Conservation (phyloP, 495 filamentous ascomycete species). For the Tuber indicum region DNA sequence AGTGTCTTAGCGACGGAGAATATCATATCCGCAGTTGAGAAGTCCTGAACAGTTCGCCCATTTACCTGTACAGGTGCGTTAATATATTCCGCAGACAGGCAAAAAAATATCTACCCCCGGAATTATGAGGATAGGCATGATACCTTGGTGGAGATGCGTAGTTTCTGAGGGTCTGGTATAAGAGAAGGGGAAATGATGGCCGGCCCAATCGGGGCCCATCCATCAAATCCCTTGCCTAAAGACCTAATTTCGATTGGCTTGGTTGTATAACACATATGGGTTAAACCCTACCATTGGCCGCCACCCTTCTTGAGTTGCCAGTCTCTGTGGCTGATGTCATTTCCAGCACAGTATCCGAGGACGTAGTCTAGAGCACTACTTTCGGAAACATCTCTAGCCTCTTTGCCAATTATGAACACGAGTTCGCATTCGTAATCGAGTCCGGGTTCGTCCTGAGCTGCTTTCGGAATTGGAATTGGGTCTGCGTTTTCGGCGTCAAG, state of each 20-base stretch:
- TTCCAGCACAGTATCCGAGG: constrained; percentile 71
- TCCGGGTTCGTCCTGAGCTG: constrained; percentile 51
- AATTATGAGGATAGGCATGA: not conserved
- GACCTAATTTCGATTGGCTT: constrained; percentile 35
- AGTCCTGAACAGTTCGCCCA: constrained; percentile 62
- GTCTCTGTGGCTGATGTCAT: constrained; percentile 77
- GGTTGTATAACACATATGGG: not conserved
- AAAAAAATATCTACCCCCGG: not conserved
- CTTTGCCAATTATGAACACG: constrained; percentile 68
- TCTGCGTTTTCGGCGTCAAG: constrained; percentile 9
- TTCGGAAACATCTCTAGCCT: constrained; percentile 61
- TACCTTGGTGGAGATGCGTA: constrained; percentile 58
- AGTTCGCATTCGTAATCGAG: constrained; percentile 85
- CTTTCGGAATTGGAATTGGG: constrained; percentile 29
- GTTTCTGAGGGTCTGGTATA: constrained; percentile 62
- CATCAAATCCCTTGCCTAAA: constrained; percentile 78
- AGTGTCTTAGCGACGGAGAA: constrained; percentile 70
- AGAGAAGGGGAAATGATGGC: constrained; percentile 64
- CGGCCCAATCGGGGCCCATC: constrained; percentile 81
- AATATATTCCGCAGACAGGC: not conserved
- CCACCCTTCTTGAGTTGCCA: constrained; percentile 76
- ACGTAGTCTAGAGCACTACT: constrained; percentile 64
- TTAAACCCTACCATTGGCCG: constrained; percentile 58
- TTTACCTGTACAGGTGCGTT: constrained; percentile 54
- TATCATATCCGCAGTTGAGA: constrained; percentile 72